Base-by-base conservation (phyloP, 805 yeast species). In the Starmerella floricola region DNA sequence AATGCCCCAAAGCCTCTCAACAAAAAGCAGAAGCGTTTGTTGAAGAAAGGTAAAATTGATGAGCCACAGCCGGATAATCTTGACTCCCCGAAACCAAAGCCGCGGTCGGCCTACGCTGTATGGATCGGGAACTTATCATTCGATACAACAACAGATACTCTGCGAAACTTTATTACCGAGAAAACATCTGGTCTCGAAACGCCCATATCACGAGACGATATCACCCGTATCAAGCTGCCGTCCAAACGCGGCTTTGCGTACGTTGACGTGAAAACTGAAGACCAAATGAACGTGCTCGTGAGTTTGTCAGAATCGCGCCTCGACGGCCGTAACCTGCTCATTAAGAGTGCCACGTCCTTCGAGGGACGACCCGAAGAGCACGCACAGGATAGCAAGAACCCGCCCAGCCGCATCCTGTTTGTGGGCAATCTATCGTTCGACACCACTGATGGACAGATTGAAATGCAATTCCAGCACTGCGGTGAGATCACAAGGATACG, bases 121-220 rank as follows among this genome's bases (percentile, higher is more conserved):
- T 91, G 98, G 98, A 73, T 91, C 36, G 98, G 98, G 33, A 91
- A 91, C 59, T 63, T 91, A 49, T 71, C 95, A 0, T 91, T 79
- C 55, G 91, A 83, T 40, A 84, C 95, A 4, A 69, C 78, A 0
- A 76, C 72, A 52, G 88, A 80, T 28, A 93, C 86, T 49, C 56
- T 91, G 27, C 64, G 65, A 12, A 68, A 76, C 41, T 85, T 80
- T 50, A 61, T 91, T 6, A 63, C 69, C 1, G 69, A 73, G 8
- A 82, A 79, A 56, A 48, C 58, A 4, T 56, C 59, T 21, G 55
- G 56, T 24, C 30, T 40, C 3, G 18, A 26, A 11, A 31, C 18
- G 6, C 47, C 47, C 8, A 68, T 82, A 13, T 59, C 62, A 15
- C 79, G 74, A 40, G 63, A 61, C 1, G 84, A 80, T 48, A 76